Evolutionary conservation across 2,329 filamentous ascomycete species (phyloP).

Genomic region (Diaporthe vaccinii): DNA sequence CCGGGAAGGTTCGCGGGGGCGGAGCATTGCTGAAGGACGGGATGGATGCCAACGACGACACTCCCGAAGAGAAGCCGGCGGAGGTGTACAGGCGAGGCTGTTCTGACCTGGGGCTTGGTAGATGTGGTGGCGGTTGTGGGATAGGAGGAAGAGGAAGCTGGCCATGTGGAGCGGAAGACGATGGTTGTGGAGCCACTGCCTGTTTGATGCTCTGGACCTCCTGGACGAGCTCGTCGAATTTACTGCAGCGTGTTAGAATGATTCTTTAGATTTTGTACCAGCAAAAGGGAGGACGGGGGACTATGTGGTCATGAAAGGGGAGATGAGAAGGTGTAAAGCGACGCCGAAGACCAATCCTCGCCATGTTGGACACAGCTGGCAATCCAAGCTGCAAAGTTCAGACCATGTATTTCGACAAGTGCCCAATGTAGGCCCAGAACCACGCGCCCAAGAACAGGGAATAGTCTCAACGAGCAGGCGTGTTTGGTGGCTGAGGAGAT

Average conservation of each 20-base stretch:
- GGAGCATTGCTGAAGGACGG: slow-evolving; percentile 43
- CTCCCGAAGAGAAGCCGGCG: slow-evolving; percentile 28
- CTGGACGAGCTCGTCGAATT: slow-evolving; percentile 67
- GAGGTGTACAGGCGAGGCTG: slow-evolving; percentile 31
- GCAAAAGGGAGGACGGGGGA: background rate
- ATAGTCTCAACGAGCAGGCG: background rate
- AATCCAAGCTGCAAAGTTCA: too few relatives aligned
- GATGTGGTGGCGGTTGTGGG: slow-evolving; percentile 41
- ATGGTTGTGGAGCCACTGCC: slow-evolving; percentile 54
- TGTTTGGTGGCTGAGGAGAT: background rate
- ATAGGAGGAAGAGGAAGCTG: slow-evolving; percentile 40
- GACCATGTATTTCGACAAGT: background rate
- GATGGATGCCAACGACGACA: slow-evolving; percentile 40
- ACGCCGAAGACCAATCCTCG: background rate
- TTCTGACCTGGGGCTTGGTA: slow-evolving; percentile 16
- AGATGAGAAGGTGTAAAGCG: background rate
- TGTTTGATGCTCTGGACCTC: slow-evolving; percentile 69
- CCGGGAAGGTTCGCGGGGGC: slow-evolving; percentile 36
- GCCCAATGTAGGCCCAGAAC: too few relatives aligned
- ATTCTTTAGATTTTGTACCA: slow-evolving; percentile 30
- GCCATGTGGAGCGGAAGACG: slow-evolving; percentile 17
- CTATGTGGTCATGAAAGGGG: background rate
- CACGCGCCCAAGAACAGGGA: slow-evolving; percentile 4
- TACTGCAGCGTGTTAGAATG: slow-evolving; percentile 52
- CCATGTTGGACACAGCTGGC: background rate